A percentile compares a stretch with the other conserved stretches of the same genome.
Conservation (phyloP, 768 basidiomycete species). For the Suillus bovinus region DNA sequence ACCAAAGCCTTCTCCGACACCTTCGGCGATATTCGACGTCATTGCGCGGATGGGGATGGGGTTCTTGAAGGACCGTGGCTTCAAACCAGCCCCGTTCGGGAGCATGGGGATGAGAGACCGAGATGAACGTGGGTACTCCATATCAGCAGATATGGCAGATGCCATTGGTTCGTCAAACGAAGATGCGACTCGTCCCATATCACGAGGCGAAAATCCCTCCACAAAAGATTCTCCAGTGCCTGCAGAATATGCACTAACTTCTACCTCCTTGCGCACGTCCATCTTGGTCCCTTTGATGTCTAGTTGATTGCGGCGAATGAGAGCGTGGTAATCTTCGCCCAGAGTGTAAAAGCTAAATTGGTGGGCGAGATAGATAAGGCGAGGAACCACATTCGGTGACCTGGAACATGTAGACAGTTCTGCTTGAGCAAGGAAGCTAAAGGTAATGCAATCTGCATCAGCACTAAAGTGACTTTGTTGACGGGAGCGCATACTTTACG, state of each 20-base stretch:
- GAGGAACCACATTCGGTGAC: conserved; percentile 60
- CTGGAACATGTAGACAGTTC: conserved; percentile 77
- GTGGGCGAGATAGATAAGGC: conserved; percentile 79
- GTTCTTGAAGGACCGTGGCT: conserved; percentile 39
- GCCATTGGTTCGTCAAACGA: conserved; percentile 75
- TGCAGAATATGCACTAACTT: conserved; percentile 54
- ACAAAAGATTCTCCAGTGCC: conserved; percentile 50
- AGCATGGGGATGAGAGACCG: conserved; percentile 68
- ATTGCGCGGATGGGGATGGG: conserved; percentile 61
- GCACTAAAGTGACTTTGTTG: conserved; percentile 7
- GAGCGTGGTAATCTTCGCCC: conserved; percentile 76
- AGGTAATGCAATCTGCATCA: conserved; percentile 9
- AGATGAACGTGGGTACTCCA: conserved; percentile 47
- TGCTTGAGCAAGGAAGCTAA: conserved; percentile 72
- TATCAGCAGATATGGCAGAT: conserved; percentile 64
- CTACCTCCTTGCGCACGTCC: conserved; percentile 71
- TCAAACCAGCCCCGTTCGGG: conserved; percentile 63
- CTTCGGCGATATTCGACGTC: conserved; percentile 49
- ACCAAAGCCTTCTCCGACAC: conserved; percentile 61
- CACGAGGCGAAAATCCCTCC: conserved; percentile 48
- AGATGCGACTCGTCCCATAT: conserved; percentile 45
- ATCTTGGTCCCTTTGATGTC: conserved; percentile 59
- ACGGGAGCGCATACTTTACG: conserved; percentile 9
- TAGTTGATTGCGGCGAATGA: conserved; percentile 64
- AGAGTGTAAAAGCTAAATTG: conserved; percentile 83